Evolutionary conservation across 164 flowering plant genomes (phyloP).

Genomic region (Liriodendron chinense): DNA sequence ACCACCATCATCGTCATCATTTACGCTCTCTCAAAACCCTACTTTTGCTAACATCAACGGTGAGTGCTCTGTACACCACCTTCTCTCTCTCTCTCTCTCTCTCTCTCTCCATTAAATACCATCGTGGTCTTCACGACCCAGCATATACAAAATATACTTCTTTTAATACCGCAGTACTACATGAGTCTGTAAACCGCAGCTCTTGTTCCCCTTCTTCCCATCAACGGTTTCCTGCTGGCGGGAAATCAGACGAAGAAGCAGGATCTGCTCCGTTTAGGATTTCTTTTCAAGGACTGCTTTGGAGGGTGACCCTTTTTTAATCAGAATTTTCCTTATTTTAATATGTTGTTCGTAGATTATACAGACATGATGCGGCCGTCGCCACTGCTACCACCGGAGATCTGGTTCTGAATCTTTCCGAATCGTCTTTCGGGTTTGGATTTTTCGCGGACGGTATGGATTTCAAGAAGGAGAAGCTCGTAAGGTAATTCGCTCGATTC

Average conservation of each 20-base stretch:
- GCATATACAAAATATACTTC: not conserved
- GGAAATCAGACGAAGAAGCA: not conserved
- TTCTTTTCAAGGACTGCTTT: not conserved
- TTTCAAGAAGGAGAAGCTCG: slow-evolving; percentile 54
- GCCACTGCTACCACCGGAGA: not conserved
- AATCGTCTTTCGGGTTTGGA: not conserved
- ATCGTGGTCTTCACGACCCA: not conserved
- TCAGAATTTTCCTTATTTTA: not conserved
- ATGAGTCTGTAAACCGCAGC: not conserved
- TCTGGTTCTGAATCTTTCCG: not conserved
- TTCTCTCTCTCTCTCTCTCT: too few relatives aligned
- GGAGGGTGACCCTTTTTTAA: not conserved
- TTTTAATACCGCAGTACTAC: not conserved
- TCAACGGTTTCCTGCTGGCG: not conserved
- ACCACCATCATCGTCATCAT: too few relatives aligned
- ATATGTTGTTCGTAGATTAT: too few relatives aligned
- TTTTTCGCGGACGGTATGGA: slow-evolving; percentile 22
- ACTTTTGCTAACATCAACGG: too few relatives aligned
- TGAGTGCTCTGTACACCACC: too few relatives aligned
- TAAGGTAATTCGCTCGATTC: slow-evolving; percentile 37
- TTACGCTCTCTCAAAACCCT: too few relatives aligned
- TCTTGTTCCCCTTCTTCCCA: not conserved
- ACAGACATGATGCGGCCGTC: not conserved
- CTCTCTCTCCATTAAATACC: not conserved
- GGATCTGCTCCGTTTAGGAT: not conserved